Percentiles rank a stretch among this genome's conserved stretches.
Conservation (phyloP, 2,329 filamentous ascomycete species). For the Ampelomyces quisqualis region DNA sequence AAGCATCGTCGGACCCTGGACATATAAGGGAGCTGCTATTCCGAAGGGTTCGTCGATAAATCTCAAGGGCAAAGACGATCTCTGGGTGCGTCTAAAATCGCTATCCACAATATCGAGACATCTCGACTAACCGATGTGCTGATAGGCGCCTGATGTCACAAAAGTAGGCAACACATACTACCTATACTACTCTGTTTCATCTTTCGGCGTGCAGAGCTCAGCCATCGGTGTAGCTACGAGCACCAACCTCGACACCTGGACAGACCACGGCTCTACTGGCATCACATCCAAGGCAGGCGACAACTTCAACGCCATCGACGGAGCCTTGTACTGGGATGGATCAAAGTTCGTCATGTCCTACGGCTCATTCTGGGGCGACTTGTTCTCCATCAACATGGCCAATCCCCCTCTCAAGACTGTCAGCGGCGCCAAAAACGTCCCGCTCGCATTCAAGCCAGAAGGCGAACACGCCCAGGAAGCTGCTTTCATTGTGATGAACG, state of each 20-base stretch:
- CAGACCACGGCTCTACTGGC: constrained; percentile 58
- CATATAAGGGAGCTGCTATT: constrained; percentile 50
- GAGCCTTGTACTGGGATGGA: constrained; percentile 46
- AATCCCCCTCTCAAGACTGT: constrained; percentile 36
- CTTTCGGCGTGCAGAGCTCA: constrained; percentile 61
- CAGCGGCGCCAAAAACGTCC: constrained; percentile 40
- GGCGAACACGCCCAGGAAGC: constrained; percentile 59
- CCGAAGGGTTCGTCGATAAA: constrained; percentile 50
- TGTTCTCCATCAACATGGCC: constrained; percentile 60
- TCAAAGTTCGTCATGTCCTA: constrained; percentile 59
- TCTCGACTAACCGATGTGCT: neutral
- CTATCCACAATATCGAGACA: neutral
- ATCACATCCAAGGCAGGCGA: constrained; percentile 46
- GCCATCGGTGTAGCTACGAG: constrained; percentile 62
- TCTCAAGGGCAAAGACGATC: constrained; percentile 49
- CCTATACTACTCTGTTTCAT: constrained; percentile 66
- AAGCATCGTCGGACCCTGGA: constrained; percentile 54
- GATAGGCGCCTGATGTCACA: constrained; percentile 63
- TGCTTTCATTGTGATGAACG: constrained; percentile 57
- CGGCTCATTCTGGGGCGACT: constrained; percentile 67
- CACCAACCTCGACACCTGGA: constrained; percentile 58
- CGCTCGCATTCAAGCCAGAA: constrained; percentile 57
- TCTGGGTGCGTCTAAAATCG: constrained; percentile 48
- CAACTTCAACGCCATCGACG: constrained; percentile 56
- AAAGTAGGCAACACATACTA: constrained; percentile 62